These are phyloP conservation scores for Lasiodiplodia gonubiensis DNA, from an alignment of 2,329 filamentous ascomycete genomes.

Conservation along the genomic window DNA sequence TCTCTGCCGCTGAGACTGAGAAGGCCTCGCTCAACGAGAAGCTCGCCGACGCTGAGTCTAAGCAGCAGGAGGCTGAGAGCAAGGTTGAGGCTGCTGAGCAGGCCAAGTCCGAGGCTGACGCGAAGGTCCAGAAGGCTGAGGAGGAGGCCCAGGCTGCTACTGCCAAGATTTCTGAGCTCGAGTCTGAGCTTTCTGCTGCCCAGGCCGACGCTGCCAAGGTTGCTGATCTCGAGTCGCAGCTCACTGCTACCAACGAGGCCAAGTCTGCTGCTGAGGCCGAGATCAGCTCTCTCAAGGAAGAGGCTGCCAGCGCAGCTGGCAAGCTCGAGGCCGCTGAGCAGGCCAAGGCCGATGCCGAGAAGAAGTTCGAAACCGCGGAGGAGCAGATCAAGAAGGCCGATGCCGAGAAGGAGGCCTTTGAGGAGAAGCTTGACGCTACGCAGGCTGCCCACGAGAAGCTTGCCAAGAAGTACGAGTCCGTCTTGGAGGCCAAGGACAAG, in stretches of 20 bases:
- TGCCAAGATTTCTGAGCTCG: constrained; percentile 38
- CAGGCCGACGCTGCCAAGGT: constrained; percentile 33
- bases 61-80: constrained; percentile 22
- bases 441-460: constrained; percentile 36
- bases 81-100: constrained; percentile 20
- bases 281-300: constrained; percentile 16
- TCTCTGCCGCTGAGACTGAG: constrained; percentile 18
- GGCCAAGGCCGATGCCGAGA: constrained; percentile 17
- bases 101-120: constrained; percentile 3
- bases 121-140: constrained; percentile 29
- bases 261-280: constrained; percentile 8
- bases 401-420: constrained; percentile 32
- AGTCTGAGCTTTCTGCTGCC: constrained; percentile 10
- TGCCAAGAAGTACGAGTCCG: constrained; percentile 34
- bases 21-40: constrained; percentile 27
- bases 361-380: constrained; percentile 29
- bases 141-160: constrained; percentile 32
- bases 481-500: constrained; percentile 33
- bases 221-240: constrained; percentile 19
- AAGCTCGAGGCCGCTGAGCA: constrained; percentile 7
- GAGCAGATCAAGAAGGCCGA: constrained; percentile 36
- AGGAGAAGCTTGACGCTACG: constrained; percentile 22
- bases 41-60: constrained; percentile 23
- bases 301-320: background rate
- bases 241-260: constrained; percentile 17